Evolutionary conservation across 2,329 filamentous ascomycete species (phyloP).

Genomic region (Stachybotrys echinatus): DNA sequence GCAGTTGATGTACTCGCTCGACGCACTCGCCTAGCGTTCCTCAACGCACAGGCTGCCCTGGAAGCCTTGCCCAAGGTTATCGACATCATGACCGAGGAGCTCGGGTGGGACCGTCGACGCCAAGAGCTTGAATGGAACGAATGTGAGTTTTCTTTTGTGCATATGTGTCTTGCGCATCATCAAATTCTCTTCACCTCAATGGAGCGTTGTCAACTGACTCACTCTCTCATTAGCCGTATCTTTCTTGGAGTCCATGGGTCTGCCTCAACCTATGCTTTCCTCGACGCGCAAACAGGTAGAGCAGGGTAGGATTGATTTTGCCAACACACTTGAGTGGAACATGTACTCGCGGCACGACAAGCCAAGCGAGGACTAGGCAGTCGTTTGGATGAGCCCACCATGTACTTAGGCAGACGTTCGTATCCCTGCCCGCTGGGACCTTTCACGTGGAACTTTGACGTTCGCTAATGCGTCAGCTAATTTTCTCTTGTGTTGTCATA

Average conservation of each 20-base stretch:
- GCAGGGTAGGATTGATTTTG: constrained; percentile 53
- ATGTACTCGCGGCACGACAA: constrained; percentile 58
- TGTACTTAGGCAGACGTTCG: neutral
- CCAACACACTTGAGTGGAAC: constrained; percentile 52
- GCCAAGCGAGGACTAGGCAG: constrained; percentile 18
- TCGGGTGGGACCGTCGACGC: constrained; percentile 68
- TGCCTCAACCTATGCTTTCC: constrained; percentile 54
- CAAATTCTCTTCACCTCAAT: too few species aligned
- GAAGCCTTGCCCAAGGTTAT: constrained; percentile 82
- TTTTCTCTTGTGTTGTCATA: too few species aligned
- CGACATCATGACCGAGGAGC: constrained; percentile 81
- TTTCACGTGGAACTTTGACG: too few species aligned
- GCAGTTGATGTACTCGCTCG: constrained; percentile 84
- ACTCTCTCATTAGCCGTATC: constrained; percentile 39
- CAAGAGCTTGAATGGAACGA: constrained; percentile 81
- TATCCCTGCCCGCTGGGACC: too few species aligned
- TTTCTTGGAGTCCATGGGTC: constrained; percentile 61
- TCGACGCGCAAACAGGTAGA: constrained; percentile 57
- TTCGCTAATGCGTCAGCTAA: too few species aligned
- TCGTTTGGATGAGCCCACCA: too few species aligned
- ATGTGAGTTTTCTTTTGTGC: constrained; percentile 33
- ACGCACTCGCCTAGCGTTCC: constrained; percentile 78
- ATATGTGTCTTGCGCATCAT: too few species aligned
- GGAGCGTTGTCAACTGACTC: neutral
- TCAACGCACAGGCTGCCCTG: constrained; percentile 86